Evolutionary conservation across 73 alveolate species (phyloP), one percentile per base, ranked within the genome.

Genomic region (Paramecium caudatum): DNA sequence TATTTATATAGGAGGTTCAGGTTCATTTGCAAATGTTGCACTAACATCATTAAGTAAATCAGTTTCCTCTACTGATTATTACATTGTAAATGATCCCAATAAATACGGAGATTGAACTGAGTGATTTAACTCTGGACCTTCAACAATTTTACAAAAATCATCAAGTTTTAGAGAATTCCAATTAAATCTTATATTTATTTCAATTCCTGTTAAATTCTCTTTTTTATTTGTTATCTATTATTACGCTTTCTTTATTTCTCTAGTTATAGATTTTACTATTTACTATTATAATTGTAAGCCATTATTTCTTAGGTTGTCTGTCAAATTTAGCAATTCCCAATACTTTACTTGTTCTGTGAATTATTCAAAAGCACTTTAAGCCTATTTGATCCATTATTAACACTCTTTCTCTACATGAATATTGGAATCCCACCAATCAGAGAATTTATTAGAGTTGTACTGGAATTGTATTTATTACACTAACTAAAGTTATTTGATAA

Each of bases 1-100:
- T 3, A 36, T 65, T 65, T 65, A 65, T 17, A 16, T 65, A 65
- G 17, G 33, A 65, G 83, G 49, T 32, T 65, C 83, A 12, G 49
- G 50, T 33, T 65, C 83, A 65, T 65, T 65, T 65, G 50, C 83
- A 65, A 65, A 65, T 13, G 47, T 65, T 1, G 83, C 83, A 65
- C 83, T 65, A 2, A 65, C 83, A 65, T 65, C 83, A 65, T 65
- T 30, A 13, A 65, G 34, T 65, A 65, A 32, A 65, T 65, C 83
- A 12, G 83, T 65, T 65, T 65, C 83, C 16, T 65, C 83, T 10
- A 65, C 34, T 33, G 47, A 65, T 65, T 65, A 65, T 33, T 65
- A 15, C 34, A 65, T 65, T 0, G 25, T n/a, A 65, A 65, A 65
- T 3, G 83, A 65, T 25, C 50, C n/a, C 3, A 65, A 12, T 65